Evolutionary conservation across 345 rosid genomes (phyloP), one percentile per base, ranked within the genome.

Genomic region (Rhodamnia argentea): DNA sequence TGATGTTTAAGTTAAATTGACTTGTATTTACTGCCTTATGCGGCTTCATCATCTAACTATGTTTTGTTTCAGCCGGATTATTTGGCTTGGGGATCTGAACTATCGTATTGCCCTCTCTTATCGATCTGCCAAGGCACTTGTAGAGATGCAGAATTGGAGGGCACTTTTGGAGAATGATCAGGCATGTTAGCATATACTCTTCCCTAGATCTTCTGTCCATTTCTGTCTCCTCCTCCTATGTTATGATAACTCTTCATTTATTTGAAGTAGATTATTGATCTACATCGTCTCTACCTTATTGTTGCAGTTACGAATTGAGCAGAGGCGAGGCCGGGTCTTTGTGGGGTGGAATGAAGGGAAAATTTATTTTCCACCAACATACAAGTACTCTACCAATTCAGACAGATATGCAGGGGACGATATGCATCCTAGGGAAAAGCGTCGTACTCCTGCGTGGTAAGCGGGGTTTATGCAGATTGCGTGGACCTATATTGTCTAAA

Each of bases 131-230:
- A 97, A 94, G 94, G 99, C 99, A 85, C 96, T 97, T 16, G 98
- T 97, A 57, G 98, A 96, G 92, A 97, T 97, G 99, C 98, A 94
- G 90, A 96, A 95, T 90, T 96, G 99, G 99, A 94, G 99, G 83
- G 98, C 97, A n/a, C 88, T 97, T 86, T 91, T 97, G 86, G 94
- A 95, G 88, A 97, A 95, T 70, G 99, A 97, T 82, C 99, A 97
- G 97, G 99, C 92, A 94, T 82, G 89, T 88, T 47, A 29, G 51
- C 32, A 60, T n/a, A 32, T 83, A 29, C 84, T 20, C 75, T 87
- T 44, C 32, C 83, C 29, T 64, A 85, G 29, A 40, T 76, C 37
- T 59, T n/a, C 42, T 32, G 50, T 59, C 50, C 52, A 70, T 42
- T 37, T 16, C 42, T 26, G n/a, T 52, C 11, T 54, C 74, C 8